Base-by-base conservation (phyloP, 2,329 filamentous ascomycete species). In the Madurella fahalii region DNA sequence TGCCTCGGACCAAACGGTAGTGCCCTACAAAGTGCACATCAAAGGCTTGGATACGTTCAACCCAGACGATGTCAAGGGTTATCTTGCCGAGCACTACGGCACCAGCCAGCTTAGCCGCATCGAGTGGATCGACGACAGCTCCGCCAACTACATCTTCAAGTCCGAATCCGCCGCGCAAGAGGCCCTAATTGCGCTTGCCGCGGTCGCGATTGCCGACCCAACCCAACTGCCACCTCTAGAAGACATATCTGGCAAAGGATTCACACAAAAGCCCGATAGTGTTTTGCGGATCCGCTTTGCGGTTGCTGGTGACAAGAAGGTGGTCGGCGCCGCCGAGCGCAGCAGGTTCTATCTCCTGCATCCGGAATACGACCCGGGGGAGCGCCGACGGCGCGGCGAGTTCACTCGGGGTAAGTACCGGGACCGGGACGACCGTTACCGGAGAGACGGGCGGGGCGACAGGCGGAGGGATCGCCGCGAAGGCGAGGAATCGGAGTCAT, bases 61-160 rank as follows among this genome's bases (percentile, higher is more conserved):
- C 32, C 91, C 91, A 30, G 80, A 84, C 52, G 84, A 96, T 60
- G 86, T 97, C 63, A 86, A 87, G 63, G 77, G 80, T 56, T 96
- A 91, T 64, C 82, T 90, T 9, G 72, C 77, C 46, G 79, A 89
- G 59, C 82, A 94, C 69, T 90, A 81, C 65, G 73, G 77, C 37
- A 68, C 71, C 13, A 76, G 78, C 52, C 66, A 74, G 50, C 76
- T 85, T 53, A 75, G 81, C 53, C 79, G 82, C 58, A 77, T 96
- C 59, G 91, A 97, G 73, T 99, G 94, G 94, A 90, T 99, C 61
- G 90, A 97, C 69, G 94, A 99, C 70, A 85, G 83, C 7, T 93
- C 90, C 0, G 90, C 90, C 58, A 97, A 97, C 68, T 77, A 96
- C 50, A 72, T 95, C 50, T 97, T 94, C 73, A 75, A 73, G 40